Percentiles rank a stretch among this genome's conserved stretches.
Conservation (phyloP, 2,329 filamentous ascomycete species). For the Aspergillus versicolor region DNA sequence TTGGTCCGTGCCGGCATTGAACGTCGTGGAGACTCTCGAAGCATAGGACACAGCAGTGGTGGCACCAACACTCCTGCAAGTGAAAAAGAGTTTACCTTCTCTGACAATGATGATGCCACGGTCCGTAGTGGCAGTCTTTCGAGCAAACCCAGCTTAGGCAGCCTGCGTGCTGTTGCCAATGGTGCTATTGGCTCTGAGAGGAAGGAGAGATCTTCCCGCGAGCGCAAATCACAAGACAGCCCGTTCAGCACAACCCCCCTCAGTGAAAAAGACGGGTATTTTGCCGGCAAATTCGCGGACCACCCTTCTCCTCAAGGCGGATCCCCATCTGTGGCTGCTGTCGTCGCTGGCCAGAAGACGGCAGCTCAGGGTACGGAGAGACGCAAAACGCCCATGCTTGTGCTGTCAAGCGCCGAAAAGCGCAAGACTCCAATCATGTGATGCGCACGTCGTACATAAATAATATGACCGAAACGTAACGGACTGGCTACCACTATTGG, state of each 20-base stretch:
- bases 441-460: slow-evolving; percentile 32
- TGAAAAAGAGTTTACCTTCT: slow-evolving; percentile 70
- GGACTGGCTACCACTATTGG: slow-evolving; percentile 21
- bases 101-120: slow-evolving; percentile 72
- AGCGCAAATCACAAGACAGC: slow-evolving; percentile 55
- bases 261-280: slow-evolving; percentile 58
- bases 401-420: slow-evolving; percentile 87
- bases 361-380: slow-evolving; percentile 57
- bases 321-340: slow-evolving; percentile 40
- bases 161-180: slow-evolving; percentile 73
- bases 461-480: slow-evolving; percentile 38
- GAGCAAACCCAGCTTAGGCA: slow-evolving; percentile 70
- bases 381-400: slow-evolving; percentile 81
- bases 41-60: slow-evolving; percentile 61
- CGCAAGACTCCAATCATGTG: slow-evolving; percentile 71
- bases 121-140: slow-evolving; percentile 78
- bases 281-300: slow-evolving; percentile 56
- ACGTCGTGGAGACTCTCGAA: slow-evolving; percentile 71
- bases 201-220: slow-evolving; percentile 64
- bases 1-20: slow-evolving; percentile 86
- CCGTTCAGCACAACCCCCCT: slow-evolving; percentile 61
- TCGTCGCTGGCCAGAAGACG: slow-evolving; percentile 55
- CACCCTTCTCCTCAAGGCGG: slow-evolving; percentile 30
- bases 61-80: slow-evolving; percentile 88
- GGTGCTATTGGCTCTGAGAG: slow-evolving; percentile 87